Evolutionary conservation across 2,329 filamentous ascomycete species (phyloP), one percentile per base, ranked within the genome.

Genomic region (Fusarium pseudonygamai): DNA sequence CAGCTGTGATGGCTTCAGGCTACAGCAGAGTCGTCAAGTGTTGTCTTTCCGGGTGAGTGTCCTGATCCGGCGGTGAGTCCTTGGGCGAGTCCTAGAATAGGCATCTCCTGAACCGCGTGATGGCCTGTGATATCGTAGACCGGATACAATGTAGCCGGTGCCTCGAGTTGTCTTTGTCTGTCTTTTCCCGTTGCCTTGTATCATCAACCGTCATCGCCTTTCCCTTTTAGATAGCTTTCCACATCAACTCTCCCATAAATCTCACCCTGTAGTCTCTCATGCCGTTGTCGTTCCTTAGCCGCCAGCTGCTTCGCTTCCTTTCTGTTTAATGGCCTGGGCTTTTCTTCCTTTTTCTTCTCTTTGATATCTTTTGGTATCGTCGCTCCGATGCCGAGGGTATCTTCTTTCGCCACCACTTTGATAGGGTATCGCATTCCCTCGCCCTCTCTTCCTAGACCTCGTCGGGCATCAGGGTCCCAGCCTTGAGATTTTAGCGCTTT

Each of bases 241-340:
- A 97, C 84, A 73, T 96, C 92, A n/a, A 93, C 88, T 73, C 89
- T 91, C 26, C 89, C 87, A 81, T 93, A 96, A 71, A 97, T 92
- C 83, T 93, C 87, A 75, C 90, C 86, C 72, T 91, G 87, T 67
- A 97, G 80, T 77, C 83, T 90, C 67, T 93, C 89, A 24, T 87
- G 86, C 69, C 86, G 91, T 79, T 84, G 90, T 82, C 86, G 91
- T 64, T 92, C 90, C 71, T 91, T 88, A 47, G 85, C 82, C 6
- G 89, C 90, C 78, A 87, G 82, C 79, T 89, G 90, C 75, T 90
- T 87, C 43, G 92, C 85, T 81, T 93, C 89, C 76, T 92, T 93
- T n/a, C 92, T 92, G 80, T 92, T 92, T 67, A 94, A 80, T 75
- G 84, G 87, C 77, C 85, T 83, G 47, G 82, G 79, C 75, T 84